A percentile compares a stretch with the other conserved stretches of the same genome.
Conservation (phyloP, 2,329 filamentous ascomycete species). For the Fusarium irregulare region DNA sequence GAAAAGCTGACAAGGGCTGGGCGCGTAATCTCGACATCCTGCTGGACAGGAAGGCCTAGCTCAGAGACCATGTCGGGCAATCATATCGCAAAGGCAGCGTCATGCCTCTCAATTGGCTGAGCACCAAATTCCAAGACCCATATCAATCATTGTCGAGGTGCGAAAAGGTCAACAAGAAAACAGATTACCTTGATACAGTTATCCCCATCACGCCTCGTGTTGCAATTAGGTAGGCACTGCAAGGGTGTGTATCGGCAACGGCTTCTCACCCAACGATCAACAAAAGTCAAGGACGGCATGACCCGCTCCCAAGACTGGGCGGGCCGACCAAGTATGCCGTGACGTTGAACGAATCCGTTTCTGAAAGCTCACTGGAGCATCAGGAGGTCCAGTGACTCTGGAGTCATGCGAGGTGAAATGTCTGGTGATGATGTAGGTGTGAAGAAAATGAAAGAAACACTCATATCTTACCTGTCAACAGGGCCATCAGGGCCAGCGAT, state of each 20-base stretch:
- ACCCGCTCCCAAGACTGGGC: conserved; percentile 32
- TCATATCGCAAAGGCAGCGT: conserved; percentile 55
- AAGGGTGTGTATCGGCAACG: conserved; percentile 25
- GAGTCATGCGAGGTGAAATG: conserved; percentile 57
- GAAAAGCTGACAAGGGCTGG: conserved; percentile 50
- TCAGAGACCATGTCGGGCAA: conserved; percentile 59
- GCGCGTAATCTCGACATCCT: conserved; percentile 65
- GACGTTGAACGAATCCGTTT: conserved; percentile 31
- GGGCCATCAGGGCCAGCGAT: conserved; percentile 80
- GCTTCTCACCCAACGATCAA: conserved; percentile 11
- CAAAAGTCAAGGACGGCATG: conserved; percentile 27
- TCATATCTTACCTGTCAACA: conserved; percentile 85
- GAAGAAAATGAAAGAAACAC: conserved; percentile 47
- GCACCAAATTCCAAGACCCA: conserved; percentile 27
- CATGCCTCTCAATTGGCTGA: conserved; percentile 56
- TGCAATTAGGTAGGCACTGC: conserved; percentile 19
- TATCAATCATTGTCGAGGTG: conserved; percentile 34
- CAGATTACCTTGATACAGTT: conserved; percentile 3
- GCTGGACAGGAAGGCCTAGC: conserved; percentile 58
- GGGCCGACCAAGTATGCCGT: conserved; percentile 35
- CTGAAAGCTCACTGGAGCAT: conserved; percentile 54
- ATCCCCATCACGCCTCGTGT: not conserved
- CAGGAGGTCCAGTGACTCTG: conserved; percentile 59
- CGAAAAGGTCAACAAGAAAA: conserved; percentile 19
- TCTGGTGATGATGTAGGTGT: conserved; percentile 31